phyloP scores from a whole-genome alignment of 192 early-diverging fungal genomes.

The Fimicolochytrium jonesii region DNA sequence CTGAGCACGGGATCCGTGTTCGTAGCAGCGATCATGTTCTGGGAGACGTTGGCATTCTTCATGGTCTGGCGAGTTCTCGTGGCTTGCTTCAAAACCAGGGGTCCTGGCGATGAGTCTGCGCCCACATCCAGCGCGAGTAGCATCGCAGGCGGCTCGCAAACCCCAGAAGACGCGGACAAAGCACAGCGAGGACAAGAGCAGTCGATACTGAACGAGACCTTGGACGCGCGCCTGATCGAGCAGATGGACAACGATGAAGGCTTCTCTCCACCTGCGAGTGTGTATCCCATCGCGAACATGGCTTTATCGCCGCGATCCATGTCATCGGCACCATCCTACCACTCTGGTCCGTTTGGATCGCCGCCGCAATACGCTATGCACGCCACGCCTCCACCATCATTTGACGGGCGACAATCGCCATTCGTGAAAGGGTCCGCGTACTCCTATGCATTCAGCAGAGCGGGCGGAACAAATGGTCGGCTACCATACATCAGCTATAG shows the following conservation, averaged over 20 bases:
- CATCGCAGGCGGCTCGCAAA: neutral
- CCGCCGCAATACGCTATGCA: constrained; percentile 12
- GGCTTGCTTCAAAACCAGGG: constrained; percentile 8
- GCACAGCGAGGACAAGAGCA: neutral
- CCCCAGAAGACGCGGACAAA: neutral
- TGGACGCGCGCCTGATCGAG: no score
- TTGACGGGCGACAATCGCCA: neutral
- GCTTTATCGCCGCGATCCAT: constrained; percentile 11
- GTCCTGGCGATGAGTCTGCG: neutral
- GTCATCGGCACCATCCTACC: constrained; percentile 22
- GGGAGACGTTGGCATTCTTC: constrained; percentile 41
- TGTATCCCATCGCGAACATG: neutral
- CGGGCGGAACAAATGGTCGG: neutral
- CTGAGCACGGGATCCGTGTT: constrained; percentile 56
- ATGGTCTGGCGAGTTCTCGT: constrained; percentile 23
- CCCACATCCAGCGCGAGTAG: neutral
- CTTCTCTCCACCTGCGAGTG: neutral
- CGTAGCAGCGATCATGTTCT: constrained; percentile 47
- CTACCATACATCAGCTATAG: no score
- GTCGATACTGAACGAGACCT: no score
- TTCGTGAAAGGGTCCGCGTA: no score
- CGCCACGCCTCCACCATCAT: neutral
- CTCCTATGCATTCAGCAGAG: constrained; percentile 6
- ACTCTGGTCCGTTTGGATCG: constrained; percentile 10
- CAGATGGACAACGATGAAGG: neutral